phyloP scores from a whole-genome alignment of 495 filamentous ascomycete genomes.

The Apodospora peruviana region DNA sequence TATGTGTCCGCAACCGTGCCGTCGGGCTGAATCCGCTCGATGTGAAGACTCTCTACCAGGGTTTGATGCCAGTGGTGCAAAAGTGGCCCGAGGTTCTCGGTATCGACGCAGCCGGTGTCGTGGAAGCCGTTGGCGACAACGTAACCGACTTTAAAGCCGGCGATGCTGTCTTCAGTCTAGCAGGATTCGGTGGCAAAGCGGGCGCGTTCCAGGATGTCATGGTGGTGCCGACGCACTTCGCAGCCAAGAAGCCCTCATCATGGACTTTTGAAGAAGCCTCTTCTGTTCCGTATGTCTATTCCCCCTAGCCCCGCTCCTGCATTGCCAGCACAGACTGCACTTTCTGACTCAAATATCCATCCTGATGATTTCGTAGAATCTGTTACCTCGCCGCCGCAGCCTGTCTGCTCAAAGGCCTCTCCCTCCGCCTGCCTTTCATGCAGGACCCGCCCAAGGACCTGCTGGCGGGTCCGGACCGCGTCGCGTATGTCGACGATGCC shows the following conservation, averaged over 20 bases:
- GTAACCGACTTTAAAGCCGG: conserved; percentile 28
- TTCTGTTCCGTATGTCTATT: conserved; percentile 31
- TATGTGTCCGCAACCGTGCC: conserved; percentile 30
- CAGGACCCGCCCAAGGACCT: conserved; percentile 5
- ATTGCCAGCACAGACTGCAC: not conserved
- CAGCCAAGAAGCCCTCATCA: conserved; percentile 33
- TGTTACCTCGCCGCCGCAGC: conserved; percentile 34
- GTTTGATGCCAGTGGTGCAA: conserved; percentile 21
- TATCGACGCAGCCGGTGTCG: conserved; percentile 31
- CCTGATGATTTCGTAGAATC: conserved; percentile 18
- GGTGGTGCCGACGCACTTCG: conserved; percentile 26
- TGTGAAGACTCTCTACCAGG: conserved; percentile 30
- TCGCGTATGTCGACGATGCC: not conserved
- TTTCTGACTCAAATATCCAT: not conserved
- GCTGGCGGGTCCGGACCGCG: not conserved
- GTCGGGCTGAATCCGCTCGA: conserved; percentile 36
- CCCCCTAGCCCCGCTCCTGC: too few relatives aligned
- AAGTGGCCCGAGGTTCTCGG: conserved; percentile 34
- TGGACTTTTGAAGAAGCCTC: conserved; percentile 37
- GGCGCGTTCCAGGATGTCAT: conserved; percentile 37
- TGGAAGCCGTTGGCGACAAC: conserved; percentile 27
- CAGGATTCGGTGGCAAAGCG: conserved; percentile 14
- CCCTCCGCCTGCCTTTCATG: conserved; percentile 28
- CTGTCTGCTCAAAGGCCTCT: conserved; percentile 23
- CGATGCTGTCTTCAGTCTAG: conserved; percentile 32